A percentile compares a stretch with the other conserved stretches of the same genome.
phyloP scores from a whole-genome alignment of 2,329 filamentous ascomycete genomes.

The Grosmannia penicillata region DNA sequence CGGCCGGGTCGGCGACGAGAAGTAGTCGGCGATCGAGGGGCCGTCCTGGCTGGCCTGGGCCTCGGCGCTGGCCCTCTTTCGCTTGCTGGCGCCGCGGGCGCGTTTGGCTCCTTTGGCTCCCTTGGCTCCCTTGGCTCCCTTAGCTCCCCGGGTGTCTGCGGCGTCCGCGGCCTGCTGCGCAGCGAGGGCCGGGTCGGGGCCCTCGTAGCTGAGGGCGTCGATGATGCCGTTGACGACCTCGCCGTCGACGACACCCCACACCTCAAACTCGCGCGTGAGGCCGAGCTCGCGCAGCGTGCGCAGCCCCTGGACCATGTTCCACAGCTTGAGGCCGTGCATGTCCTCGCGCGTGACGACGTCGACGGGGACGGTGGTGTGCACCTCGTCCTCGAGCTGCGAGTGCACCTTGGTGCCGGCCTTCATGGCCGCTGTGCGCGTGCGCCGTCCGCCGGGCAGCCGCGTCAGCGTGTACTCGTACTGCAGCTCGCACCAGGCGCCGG shows the following conservation, averaged over 20 bases:
- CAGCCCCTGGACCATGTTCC: conserved; percentile 83
- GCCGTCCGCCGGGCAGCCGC: conserved; percentile 54
- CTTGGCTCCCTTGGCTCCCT: too few species aligned
- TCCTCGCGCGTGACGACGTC: conserved; percentile 66
- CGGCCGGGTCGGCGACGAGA: conserved; percentile 1
- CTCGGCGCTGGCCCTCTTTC: conserved; percentile 9
- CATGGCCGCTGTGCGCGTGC: conserved; percentile 69
- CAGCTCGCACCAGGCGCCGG: conserved; percentile 89
- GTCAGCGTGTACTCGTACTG: conserved; percentile 84
- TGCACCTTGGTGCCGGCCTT: conserved; percentile 67
- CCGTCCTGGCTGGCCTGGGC: conserved; percentile 6
- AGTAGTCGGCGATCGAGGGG: conserved; percentile 13
- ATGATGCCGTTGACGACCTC: conserved; percentile 82
- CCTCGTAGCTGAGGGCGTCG: conserved; percentile 66
- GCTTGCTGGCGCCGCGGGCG: conserved; percentile 24
- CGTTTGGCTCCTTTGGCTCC: too few species aligned
- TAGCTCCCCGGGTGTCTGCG: neutral
- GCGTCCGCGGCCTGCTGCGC: conserved; percentile 9
- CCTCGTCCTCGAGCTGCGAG: conserved; percentile 68
- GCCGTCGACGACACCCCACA: conserved; percentile 67
- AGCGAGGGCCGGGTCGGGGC: conserved; percentile 54
- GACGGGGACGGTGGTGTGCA: conserved; percentile 63
- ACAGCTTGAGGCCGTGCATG: conserved; percentile 64
- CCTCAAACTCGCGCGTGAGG: conserved; percentile 59
- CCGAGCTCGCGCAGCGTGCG: conserved; percentile 57